phyloP scores from a whole-genome alignment of 2,329 filamentous ascomycete genomes.

The Aspergillus vadensis region DNA sequence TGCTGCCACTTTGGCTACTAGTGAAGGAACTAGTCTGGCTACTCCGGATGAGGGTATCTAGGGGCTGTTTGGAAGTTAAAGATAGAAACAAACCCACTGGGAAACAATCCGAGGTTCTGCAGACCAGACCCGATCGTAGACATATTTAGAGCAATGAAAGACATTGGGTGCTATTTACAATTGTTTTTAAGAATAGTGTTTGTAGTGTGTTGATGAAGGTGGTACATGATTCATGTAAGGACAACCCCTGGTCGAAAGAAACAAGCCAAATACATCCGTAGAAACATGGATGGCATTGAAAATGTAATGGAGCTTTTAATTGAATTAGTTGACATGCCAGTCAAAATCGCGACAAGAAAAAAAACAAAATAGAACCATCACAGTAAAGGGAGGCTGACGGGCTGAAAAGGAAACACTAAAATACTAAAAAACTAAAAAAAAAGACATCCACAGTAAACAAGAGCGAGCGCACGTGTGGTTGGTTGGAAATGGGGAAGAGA shows the following conservation, averaged over 20 bases:
- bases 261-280: too few species aligned
- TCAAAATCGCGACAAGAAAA: background rate
- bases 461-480: background rate
- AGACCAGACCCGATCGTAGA: slow-evolving; percentile 14
- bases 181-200: background rate
- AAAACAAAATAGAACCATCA: background rate
- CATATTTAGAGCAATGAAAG: background rate
- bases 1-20: background rate
- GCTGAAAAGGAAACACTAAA: background rate
- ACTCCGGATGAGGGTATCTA: background rate
- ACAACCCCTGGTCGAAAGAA: too few species aligned
- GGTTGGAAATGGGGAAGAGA: background rate
- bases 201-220: background rate
- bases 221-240: too few species aligned
- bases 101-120: slow-evolving; percentile 7
- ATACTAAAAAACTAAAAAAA: too few species aligned
- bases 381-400: background rate
- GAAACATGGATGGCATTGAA: background rate
- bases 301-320: background rate
- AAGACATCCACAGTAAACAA: too few species aligned
- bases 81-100: slow-evolving; percentile 16
- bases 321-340: background rate
- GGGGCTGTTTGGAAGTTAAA: slow-evolving; percentile 6
- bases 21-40: background rate
- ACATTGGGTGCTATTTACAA: background rate